Conservation (phyloP, 2,329 filamentous ascomycete genomes). For the Elsinoe arachidis region DNA sequence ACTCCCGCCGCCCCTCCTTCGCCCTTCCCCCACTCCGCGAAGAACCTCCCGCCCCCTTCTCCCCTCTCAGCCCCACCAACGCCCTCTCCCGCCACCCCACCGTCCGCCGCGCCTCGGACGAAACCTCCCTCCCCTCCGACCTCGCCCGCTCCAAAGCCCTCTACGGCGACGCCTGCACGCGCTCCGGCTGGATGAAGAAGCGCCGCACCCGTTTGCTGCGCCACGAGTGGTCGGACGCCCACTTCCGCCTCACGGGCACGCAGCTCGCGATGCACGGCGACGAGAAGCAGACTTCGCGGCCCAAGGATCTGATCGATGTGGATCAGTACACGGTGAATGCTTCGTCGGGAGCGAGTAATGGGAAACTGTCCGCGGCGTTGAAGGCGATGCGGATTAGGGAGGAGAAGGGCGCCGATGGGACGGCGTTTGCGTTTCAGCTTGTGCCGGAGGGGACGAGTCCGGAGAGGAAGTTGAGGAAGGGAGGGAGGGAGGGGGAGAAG, state of each 20-base stretch:
- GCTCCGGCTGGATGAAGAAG: conserved; percentile 89
- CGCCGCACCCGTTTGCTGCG: conserved; percentile 80
- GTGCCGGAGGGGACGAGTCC: conserved; percentile 49
- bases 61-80: conserved; percentile 17
- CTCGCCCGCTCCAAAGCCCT: conserved; percentile 27
- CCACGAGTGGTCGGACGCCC: conserved; percentile 88
- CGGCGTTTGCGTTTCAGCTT: conserved; percentile 75
- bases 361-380: conserved; percentile 80
- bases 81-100: conserved; percentile 15
- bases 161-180: conserved; percentile 34
- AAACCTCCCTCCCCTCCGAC: conserved; percentile 16
- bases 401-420: conserved; percentile 41
- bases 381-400: conserved; percentile 57
- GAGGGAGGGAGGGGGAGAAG: conserved; percentile 33
- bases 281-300: conserved; percentile 47
- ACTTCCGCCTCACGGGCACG: conserved; percentile 67
- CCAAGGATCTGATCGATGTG: conserved; percentile 74
- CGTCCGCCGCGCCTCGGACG: conserved; percentile 16
- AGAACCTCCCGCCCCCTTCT: conserved; percentile 20
- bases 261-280: conserved; percentile 58
- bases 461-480: conserved; percentile 40
- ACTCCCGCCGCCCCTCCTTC: conserved; percentile 55
- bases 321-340: conserved; percentile 85
- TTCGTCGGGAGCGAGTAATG: conserved; percentile 63
- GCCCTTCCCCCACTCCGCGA: conserved; percentile 60